A percentile compares a stretch with the other conserved stretches of the same genome.
Evolutionary conservation across 2,329 filamentous ascomycete genomes (phyloP).

Genomic region (Ramularia collo-cygni): DNA sequence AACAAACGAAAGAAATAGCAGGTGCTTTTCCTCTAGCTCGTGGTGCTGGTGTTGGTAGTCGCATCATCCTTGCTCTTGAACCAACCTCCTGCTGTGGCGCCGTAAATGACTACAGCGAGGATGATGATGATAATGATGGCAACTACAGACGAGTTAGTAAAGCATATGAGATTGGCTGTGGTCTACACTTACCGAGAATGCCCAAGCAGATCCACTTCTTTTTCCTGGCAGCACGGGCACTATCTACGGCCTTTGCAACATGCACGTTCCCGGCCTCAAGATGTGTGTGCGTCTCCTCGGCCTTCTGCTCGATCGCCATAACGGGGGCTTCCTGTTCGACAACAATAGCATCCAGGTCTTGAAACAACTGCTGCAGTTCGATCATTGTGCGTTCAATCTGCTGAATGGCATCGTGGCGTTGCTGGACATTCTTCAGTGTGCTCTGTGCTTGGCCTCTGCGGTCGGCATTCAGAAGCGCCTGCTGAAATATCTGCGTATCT

Average conservation of each 20-base stretch:
- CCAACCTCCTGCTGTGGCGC: conserved; percentile 21
- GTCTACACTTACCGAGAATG: conserved; percentile 53
- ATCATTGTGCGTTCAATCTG: conserved; percentile 90
- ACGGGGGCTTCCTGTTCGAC: conserved; percentile 79
- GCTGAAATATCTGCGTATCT: conserved; percentile 77
- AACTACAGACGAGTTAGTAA: conserved; percentile 13
- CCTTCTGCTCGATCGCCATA: conserved; percentile 75
- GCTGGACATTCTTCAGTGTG: conserved; percentile 70
- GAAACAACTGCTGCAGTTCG: conserved; percentile 79
- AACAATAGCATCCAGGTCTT: conserved; percentile 79
- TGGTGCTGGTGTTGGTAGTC: no score
- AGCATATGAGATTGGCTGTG: conserved; percentile 18
- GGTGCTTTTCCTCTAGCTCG: no score
- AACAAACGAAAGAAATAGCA: no score
- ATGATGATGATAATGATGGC: conserved; percentile 32
- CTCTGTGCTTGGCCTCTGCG: conserved; percentile 74
- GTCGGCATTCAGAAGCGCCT: conserved; percentile 75
- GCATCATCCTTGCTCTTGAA: conserved; percentile 19
- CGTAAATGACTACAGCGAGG: conserved; percentile 33
- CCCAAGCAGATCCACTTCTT: conserved; percentile 97
- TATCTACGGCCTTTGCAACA: conserved; percentile 73
- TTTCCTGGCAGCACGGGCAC: conserved; percentile 69
- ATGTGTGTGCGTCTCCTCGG: conserved; percentile 76
- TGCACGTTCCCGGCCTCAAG: conserved; percentile 79
- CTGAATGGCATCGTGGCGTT: conserved; percentile 78